Conservation (phyloP, 768 basidiomycete species). For the Mrakia blollopis region DNA sequence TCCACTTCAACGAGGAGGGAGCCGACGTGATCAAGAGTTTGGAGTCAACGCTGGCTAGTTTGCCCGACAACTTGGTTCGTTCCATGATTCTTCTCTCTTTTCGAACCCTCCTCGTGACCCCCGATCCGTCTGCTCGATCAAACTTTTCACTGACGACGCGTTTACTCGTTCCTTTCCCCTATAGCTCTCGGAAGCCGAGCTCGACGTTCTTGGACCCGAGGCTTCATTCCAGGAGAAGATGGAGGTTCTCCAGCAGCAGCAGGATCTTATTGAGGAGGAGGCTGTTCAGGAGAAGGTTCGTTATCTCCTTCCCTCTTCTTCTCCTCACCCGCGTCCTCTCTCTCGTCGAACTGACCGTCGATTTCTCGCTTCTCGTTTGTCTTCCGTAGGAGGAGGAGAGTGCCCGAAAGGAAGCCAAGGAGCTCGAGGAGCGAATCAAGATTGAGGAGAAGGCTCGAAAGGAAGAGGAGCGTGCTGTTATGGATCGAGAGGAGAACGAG, state of each 20-base stretch:
- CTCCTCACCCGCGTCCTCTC: neutral
- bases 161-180: conserved; percentile 11
- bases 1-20: conserved; percentile 87
- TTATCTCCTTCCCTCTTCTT: neutral
- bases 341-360: neutral
- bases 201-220: conserved; percentile 90
- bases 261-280: conserved; percentile 99
- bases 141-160: neutral
- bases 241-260: conserved; percentile 94
- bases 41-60: conserved; percentile 81
- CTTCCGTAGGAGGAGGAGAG: conserved; percentile 42
- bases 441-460: conserved; percentile 63
- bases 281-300: conserved; percentile 83
- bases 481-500: conserved; percentile 22
- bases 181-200: conserved; percentile 97
- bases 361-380: neutral
- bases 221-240: conserved; percentile 92
- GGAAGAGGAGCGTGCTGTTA: conserved; percentile 42
- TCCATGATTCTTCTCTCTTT: neutral
- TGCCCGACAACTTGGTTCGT: conserved; percentile 89
- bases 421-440: conserved; percentile 62
- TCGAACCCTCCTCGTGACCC: neutral
- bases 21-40: conserved; percentile 76
- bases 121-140: neutral
- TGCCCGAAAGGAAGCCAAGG: conserved; percentile 57